Conservation (phyloP, 805 yeast species). For the Metschnikowia dekortorum region DNA sequence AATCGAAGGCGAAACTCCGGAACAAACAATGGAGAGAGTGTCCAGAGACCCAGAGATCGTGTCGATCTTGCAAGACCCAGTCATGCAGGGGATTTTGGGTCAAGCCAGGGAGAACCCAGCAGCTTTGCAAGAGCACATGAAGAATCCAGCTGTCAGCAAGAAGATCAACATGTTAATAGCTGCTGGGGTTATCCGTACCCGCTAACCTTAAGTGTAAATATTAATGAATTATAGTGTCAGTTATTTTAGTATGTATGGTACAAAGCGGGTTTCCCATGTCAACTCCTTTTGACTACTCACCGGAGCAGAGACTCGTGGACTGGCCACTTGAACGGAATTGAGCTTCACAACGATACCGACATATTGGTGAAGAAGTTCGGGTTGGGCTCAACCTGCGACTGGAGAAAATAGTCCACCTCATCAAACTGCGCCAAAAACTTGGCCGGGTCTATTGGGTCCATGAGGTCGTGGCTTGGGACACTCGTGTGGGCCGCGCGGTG, state of each 20-base stretch:
- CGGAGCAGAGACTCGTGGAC: too few relatives aligned
- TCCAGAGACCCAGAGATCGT: constrained; percentile 93
- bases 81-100: constrained; percentile 89
- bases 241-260: too few relatives aligned
- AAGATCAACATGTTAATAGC: constrained; percentile 88
- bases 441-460: background rate
- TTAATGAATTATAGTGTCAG: background rate
- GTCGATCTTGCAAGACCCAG: constrained; percentile 85
- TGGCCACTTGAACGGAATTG: too few relatives aligned
- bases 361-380: background rate
- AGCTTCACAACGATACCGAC: background rate
- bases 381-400: background rate
- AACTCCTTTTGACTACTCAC: too few relatives aligned
- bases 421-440: background rate
- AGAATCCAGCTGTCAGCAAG: constrained; percentile 85
- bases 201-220: constrained; percentile 33
- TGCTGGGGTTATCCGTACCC: constrained; percentile 93
- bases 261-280: too few relatives aligned
- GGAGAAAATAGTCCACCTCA: constrained; percentile 1
- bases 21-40: constrained; percentile 88
- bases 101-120: constrained; percentile 96
- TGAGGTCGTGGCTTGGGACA: background rate
- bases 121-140: constrained; percentile 96
- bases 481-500: background rate
- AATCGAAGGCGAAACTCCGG: constrained; percentile 85